phyloP scores from a whole-genome alignment of 208 protist species.

The Acanthamoeba culbertsoni region DNA sequence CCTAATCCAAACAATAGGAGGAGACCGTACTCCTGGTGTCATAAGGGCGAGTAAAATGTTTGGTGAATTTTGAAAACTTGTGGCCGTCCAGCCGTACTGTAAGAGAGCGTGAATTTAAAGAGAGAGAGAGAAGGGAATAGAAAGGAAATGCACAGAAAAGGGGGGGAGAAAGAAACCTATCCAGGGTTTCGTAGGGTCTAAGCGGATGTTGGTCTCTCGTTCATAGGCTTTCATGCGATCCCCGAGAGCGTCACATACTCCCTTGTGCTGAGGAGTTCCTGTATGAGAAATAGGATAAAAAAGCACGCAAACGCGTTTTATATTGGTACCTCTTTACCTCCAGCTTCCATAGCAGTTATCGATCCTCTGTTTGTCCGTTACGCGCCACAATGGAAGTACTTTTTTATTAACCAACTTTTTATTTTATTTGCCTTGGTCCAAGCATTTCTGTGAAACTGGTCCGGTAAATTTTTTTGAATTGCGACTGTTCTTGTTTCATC shows the following conservation, averaged over 20 bases:
- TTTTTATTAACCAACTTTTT: no score
- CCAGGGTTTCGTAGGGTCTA: constrained; percentile 56
- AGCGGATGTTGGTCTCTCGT: neutral
- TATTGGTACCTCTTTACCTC: no score
- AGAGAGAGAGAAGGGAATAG: neutral
- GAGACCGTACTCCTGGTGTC: constrained; percentile 63
- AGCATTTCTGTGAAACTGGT: no score
- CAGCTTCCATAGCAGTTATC: no score
- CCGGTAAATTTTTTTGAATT: no score
- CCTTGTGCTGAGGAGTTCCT: neutral
- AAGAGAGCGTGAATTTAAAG: neutral
- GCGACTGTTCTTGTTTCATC: neutral
- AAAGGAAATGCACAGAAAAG: neutral
- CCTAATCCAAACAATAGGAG: neutral
- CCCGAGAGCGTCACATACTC: constrained; percentile 34
- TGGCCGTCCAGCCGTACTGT: constrained; percentile 72
- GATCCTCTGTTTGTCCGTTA: no score
- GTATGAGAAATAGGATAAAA: constrained; percentile 2
- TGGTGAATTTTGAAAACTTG: constrained; percentile 74
- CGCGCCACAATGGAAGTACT: no score
- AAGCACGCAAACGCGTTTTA: neutral
- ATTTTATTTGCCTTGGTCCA: no score
- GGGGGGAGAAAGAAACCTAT: neutral
- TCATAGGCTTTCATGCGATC: constrained; percentile 75
- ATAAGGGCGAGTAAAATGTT: constrained; percentile 63